phyloP scores from a whole-genome alignment of 495 filamentous ascomycete species.

The Cercophora newfieldiana region DNA sequence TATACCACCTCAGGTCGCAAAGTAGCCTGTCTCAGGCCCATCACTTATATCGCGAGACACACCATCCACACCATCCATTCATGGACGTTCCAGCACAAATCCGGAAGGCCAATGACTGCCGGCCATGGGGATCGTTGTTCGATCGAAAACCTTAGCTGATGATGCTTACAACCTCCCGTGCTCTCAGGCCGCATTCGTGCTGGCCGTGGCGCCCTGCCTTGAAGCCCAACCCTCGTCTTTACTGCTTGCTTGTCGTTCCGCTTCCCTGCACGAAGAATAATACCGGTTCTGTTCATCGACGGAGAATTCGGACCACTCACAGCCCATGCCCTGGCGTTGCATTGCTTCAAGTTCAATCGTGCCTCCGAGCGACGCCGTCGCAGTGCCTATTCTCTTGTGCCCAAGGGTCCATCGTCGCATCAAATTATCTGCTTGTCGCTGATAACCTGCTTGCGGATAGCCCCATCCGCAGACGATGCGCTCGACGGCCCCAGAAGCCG shows the following conservation, averaged over 20 bases:
- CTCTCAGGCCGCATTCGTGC: neutral
- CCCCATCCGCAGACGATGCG: neutral
- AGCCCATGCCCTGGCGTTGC: conserved; percentile 8
- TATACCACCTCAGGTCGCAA: conserved; percentile 6
- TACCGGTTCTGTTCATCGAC: conserved; percentile 15
- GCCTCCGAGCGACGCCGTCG: conserved; percentile 9
- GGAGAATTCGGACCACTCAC: conserved; percentile 6
- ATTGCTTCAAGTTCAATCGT: conserved; percentile 15
- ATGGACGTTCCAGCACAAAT: neutral
- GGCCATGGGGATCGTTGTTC: conserved; percentile 13
- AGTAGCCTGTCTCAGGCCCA: conserved; percentile 26
- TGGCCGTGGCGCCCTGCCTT: conserved; percentile 1
- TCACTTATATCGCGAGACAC: conserved; percentile 21
- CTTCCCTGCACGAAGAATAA: conserved; percentile 17
- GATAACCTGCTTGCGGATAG: neutral
- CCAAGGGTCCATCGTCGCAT: neutral
- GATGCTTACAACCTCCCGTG: conserved; percentile 9
- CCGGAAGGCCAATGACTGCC: conserved; percentile 21
- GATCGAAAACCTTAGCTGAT: conserved; percentile 21
- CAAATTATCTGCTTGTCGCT: neutral
- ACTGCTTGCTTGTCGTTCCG: neutral
- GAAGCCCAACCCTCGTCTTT: neutral
- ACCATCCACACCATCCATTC: neutral
- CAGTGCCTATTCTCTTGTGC: neutral
- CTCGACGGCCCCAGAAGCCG: neutral